phyloP scores from a whole-genome alignment of 371 early-diverging fungal genomes.

The Mucor plumbeus region DNA sequence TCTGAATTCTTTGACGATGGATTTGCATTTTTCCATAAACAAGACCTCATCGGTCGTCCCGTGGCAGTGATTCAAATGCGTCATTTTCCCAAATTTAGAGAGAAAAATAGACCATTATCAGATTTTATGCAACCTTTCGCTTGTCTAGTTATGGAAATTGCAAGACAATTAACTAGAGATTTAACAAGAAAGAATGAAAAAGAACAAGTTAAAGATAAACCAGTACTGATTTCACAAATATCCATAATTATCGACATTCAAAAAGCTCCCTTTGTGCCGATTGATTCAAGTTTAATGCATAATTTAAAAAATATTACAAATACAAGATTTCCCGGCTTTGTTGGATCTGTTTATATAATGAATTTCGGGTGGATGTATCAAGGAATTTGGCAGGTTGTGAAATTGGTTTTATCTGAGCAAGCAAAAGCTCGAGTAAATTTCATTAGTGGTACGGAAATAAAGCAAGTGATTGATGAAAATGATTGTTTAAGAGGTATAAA shows the following conservation, averaged over 20 bases:
- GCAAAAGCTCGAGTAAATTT: conserved; percentile 54
- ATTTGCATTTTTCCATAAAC: conserved; percentile 52
- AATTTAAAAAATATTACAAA: conserved; percentile 38
- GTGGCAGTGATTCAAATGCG: conserved; percentile 50
- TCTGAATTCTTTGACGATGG: conserved; percentile 40
- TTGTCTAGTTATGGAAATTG: conserved; percentile 55
- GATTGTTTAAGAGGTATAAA: conserved; percentile 38
- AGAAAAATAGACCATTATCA: conserved; percentile 36
- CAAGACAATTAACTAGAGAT: conserved; percentile 45
- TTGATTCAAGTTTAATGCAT: conserved; percentile 42
- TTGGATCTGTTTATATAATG: conserved; percentile 54
- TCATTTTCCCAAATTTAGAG: conserved; percentile 46
- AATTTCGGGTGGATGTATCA: conserved; percentile 65
- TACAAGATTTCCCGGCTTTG: conserved; percentile 43
- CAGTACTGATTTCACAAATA: conserved; percentile 43
- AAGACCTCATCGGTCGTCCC: conserved; percentile 48
- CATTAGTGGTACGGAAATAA: conserved; percentile 35
- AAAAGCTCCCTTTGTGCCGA: conserved; percentile 50
- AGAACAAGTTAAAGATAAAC: conserved; percentile 3
- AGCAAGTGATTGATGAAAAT: conserved; percentile 36
- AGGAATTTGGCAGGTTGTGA: conserved; percentile 57
- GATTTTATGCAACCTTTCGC: conserved; percentile 50
- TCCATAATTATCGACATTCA: conserved; percentile 50
- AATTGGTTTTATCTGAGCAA: conserved; percentile 46
- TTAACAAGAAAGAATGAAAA: conserved; percentile 38